Conservation (phyloP, 106 monocot species). For the Xerophyta viscosa region DNA sequence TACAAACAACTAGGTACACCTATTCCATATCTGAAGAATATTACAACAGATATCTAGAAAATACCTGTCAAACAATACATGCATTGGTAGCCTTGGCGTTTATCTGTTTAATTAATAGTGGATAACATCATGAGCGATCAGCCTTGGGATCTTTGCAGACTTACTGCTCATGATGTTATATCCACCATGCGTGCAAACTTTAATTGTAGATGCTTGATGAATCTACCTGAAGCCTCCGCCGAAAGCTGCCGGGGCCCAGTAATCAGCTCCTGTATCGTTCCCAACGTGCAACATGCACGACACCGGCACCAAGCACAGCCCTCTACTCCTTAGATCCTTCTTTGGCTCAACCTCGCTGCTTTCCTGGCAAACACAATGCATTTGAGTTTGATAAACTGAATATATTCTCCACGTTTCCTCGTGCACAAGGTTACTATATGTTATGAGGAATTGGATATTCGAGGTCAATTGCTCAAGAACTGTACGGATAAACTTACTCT, state of each 20-base stretch:
- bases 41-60: too few species aligned
- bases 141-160: slow-evolving; percentile 12
- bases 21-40: too few species aligned
- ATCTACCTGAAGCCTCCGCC: slow-evolving; percentile 17
- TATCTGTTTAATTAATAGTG: too few species aligned
- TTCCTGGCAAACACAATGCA: too few species aligned
- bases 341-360: slow-evolving; percentile 14
- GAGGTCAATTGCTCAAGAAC: neutral
- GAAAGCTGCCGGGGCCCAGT: slow-evolving; percentile 30
- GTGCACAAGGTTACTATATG: neutral
- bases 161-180: slow-evolving; percentile 45
- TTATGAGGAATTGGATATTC: too few species aligned
- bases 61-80: too few species aligned
- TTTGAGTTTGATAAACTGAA: neutral
- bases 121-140: slow-evolving; percentile 54
- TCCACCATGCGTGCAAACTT: neutral
- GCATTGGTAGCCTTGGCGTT: too few species aligned
- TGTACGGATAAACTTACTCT: neutral
- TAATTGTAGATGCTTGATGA: too few species aligned
- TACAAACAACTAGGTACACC: too few species aligned
- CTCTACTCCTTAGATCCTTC: slow-evolving; percentile 45
- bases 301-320: slow-evolving; percentile 42
- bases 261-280: slow-evolving; percentile 30
- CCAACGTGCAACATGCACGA: slow-evolving; percentile 37
- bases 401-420: neutral